These are phyloP conservation scores for Cyberlindnera petersonii DNA, from an alignment of 805 yeast species.

Conservation along the genomic window DNA sequence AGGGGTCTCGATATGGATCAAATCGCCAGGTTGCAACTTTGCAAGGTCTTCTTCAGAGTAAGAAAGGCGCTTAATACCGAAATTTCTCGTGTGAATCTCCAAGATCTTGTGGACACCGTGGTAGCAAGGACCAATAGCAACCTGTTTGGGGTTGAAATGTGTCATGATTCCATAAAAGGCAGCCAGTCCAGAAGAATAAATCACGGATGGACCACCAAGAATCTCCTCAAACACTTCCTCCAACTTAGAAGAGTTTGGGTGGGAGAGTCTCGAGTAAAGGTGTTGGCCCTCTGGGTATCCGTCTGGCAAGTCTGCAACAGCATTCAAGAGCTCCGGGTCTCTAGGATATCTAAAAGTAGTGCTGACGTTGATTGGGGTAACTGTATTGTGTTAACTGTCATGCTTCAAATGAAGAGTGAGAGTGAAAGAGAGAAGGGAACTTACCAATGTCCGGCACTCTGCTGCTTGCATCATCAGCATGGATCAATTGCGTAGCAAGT, in stretches of 20 bases:
- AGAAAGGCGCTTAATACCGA: constrained; percentile 48
- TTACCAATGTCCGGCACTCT: constrained; percentile 56
- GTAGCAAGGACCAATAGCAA: constrained; percentile 77
- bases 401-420: background rate
- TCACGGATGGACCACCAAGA: constrained; percentile 60
- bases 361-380: constrained; percentile 77
- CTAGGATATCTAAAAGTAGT: constrained; percentile 70
- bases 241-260: constrained; percentile 65
- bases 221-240: constrained; percentile 62
- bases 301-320: constrained; percentile 39
- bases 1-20: constrained; percentile 84
- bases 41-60: constrained; percentile 48
- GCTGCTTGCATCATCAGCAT: constrained; percentile 60
- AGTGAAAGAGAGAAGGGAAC: constrained; percentile 3
- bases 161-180: constrained; percentile 77
- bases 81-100: constrained; percentile 55
- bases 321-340: constrained; percentile 52
- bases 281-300: constrained; percentile 34
- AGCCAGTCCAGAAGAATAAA: constrained; percentile 74
- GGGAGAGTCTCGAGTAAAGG: constrained; percentile 69
- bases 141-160: constrained; percentile 63
- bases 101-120: constrained; percentile 81
- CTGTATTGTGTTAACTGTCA: constrained; percentile 31
- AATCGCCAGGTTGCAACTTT: constrained; percentile 53
- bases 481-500: constrained; percentile 56